These are phyloP conservation scores for Exserohilum turcica DNA, from an alignment of 2,329 filamentous ascomycete species.

Conservation along the genomic window DNA sequence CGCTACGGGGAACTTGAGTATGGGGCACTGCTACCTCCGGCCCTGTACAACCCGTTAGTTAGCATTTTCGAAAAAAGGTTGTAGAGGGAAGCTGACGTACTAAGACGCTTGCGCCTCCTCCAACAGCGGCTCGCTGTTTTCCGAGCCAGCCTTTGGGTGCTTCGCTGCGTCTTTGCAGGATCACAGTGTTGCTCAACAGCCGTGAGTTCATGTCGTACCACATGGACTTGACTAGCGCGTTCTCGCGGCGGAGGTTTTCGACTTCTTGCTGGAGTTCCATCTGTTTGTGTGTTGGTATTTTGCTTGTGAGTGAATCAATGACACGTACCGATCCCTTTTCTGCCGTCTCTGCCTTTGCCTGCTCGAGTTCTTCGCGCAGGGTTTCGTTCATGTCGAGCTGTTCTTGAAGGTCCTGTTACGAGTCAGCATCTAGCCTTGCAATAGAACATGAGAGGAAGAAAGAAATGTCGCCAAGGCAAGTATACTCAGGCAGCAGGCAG, in stretches of 20 bases:
- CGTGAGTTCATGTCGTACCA: slow-evolving; percentile 83
- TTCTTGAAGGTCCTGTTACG: slow-evolving; percentile 40
- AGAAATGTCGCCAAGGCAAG: slow-evolving; percentile 18
- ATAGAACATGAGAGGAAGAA: not conserved
- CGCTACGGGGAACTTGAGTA: not conserved
- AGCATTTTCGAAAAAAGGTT: not conserved
- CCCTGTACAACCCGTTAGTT: slow-evolving; percentile 6
- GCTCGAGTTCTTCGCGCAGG: slow-evolving; percentile 40
- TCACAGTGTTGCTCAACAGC: slow-evolving; percentile 81
- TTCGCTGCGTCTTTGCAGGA: slow-evolving; percentile 75
- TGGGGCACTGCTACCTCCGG: slow-evolving; percentile 6
- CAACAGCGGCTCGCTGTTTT: slow-evolving; percentile 69
- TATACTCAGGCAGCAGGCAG: slow-evolving; percentile 36
- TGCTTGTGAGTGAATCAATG: not conserved
- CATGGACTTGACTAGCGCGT: slow-evolving; percentile 77
- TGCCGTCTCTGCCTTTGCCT: slow-evolving; percentile 40
- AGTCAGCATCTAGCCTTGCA: slow-evolving; percentile 16
- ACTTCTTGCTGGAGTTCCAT: slow-evolving; percentile 54
- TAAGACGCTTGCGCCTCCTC: slow-evolving; percentile 30
- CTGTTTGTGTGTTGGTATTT: slow-evolving; percentile 18
- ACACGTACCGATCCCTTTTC: slow-evolving; percentile 46
- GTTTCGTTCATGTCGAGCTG: slow-evolving; percentile 28
- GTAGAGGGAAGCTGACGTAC: slow-evolving; percentile 22
- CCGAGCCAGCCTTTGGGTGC: slow-evolving; percentile 81
- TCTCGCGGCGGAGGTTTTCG: slow-evolving; percentile 76